phyloP scores from a whole-genome alignment of 228 moss, liverwort and hornwort species.

The Sphagnum magellanicum region DNA sequence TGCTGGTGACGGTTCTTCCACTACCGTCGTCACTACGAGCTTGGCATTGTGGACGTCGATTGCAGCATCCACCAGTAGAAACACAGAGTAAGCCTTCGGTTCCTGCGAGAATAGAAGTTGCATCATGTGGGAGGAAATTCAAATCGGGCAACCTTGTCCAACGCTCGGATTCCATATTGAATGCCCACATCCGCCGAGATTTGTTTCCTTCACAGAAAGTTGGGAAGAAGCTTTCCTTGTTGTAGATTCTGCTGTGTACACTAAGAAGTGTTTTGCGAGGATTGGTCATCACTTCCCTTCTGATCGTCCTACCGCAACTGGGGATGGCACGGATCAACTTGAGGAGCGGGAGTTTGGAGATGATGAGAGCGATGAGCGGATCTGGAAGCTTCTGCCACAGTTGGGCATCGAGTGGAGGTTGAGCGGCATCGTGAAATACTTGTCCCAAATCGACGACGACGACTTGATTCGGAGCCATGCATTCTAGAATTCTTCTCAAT shows the following conservation, averaged over 20 bases:
- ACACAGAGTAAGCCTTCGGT: conserved; percentile 29
- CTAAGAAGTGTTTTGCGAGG: conserved; percentile 15
- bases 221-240: conserved; percentile 24
- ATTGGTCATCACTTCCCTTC: conserved; percentile 27
- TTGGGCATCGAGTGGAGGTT: too few relatives aligned
- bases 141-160: conserved; percentile 32
- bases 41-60: conserved; percentile 12
- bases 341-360: conserved; percentile 32
- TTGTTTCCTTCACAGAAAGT: conserved; percentile 16
- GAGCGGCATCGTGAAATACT: too few relatives aligned
- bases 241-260: conserved; percentile 5
- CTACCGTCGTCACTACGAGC: neutral
- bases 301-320: conserved; percentile 25
- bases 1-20: neutral
- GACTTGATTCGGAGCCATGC: too few relatives aligned
- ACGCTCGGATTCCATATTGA: conserved; percentile 11
- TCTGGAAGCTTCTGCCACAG: conserved; percentile 35
- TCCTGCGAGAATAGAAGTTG: conserved; percentile 19
- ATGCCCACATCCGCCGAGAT: conserved; percentile 20
- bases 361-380: conserved; percentile 19
- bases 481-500: too few relatives aligned
- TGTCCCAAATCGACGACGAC: too few relatives aligned
- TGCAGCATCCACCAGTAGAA: conserved; percentile 6
- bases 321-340: conserved; percentile 28
- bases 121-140: conserved; percentile 20